Evolutionary conservation across 148 eudicot genomes (phyloP).

Genomic region (Vaccinium myrtillus): DNA sequence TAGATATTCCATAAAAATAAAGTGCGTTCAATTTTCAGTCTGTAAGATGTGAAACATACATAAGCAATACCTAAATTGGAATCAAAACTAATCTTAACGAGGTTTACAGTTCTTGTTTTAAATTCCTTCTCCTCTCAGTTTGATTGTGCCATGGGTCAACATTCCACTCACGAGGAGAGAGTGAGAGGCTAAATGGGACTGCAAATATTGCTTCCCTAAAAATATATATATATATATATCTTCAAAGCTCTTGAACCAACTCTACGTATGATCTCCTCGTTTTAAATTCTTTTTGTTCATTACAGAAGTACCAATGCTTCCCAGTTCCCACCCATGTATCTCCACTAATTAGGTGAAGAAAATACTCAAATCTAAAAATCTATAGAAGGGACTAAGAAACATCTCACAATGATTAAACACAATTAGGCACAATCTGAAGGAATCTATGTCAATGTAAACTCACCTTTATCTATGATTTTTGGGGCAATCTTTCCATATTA

Average conservation of each 20-base stretch:
- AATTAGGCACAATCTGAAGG: background rate
- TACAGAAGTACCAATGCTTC: background rate
- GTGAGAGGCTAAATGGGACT: background rate
- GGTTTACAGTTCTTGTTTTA: background rate
- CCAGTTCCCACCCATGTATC: background rate
- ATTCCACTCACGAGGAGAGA: background rate
- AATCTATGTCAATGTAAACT: constrained; percentile 28
- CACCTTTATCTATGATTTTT: constrained; percentile 7
- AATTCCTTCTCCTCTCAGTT: too few species aligned
- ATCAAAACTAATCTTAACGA: too few species aligned
- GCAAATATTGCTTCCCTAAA: background rate
- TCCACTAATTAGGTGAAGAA: background rate
- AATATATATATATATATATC: too few species aligned
- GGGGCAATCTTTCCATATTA: background rate
- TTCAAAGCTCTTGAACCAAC: background rate
- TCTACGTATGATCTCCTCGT: background rate
- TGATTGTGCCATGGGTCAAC: background rate
- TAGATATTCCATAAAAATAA: background rate
- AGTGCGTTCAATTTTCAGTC: background rate
- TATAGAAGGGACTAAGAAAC: background rate
- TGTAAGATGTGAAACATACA: background rate
- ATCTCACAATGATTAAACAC: background rate
- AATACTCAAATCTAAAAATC: background rate
- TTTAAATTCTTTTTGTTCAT: too few species aligned
- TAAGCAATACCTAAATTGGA: background rate